Evolutionary conservation across 805 yeast species (phyloP).

Genomic region (Starmerella apis): DNA sequence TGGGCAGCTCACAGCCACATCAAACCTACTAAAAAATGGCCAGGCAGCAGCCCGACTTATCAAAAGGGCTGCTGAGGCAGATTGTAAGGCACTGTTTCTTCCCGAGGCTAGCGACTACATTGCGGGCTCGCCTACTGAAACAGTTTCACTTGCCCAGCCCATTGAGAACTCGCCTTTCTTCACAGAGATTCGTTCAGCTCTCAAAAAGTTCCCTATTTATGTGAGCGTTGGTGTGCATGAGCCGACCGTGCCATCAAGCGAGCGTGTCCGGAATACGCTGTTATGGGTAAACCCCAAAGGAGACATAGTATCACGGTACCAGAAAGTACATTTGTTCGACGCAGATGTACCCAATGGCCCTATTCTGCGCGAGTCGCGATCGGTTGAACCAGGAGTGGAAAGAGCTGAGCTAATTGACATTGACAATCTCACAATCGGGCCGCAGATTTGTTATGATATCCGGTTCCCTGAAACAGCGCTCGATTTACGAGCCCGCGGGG

Average conservation of each 20-base stretch:
- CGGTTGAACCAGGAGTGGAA: constrained; percentile 80
- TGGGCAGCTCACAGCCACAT: constrained; percentile 75
- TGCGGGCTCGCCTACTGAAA: constrained; percentile 57
- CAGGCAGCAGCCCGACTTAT: constrained; percentile 49
- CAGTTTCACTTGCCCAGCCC: constrained; percentile 46
- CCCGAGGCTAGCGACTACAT: constrained; percentile 94
- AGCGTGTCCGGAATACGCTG: constrained; percentile 57
- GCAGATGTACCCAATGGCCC: constrained; percentile 76
- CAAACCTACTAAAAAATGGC: constrained; percentile 51
- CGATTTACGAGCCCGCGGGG: constrained; percentile 55
- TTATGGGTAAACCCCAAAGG: constrained; percentile 63
- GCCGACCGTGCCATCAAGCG: constrained; percentile 40
- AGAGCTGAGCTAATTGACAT: constrained; percentile 48
- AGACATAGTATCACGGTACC: constrained; percentile 56
- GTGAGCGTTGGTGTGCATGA: constrained; percentile 87
- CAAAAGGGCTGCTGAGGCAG: constrained; percentile 46
- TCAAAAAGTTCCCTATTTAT: constrained; percentile 37
- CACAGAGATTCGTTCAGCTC: constrained; percentile 38
- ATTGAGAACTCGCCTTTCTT: constrained; percentile 37
- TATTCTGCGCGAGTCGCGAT: constrained; percentile 59
- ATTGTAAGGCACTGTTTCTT: constrained; percentile 62
- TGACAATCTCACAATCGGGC: constrained; percentile 70
- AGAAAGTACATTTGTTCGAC: constrained; percentile 81
- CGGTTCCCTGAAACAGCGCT: constrained; percentile 68
- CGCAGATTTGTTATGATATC: constrained; percentile 80